These are phyloP conservation scores for Amanita rubescens DNA, from an alignment of 768 basidiomycete species.

Conservation along the genomic window DNA sequence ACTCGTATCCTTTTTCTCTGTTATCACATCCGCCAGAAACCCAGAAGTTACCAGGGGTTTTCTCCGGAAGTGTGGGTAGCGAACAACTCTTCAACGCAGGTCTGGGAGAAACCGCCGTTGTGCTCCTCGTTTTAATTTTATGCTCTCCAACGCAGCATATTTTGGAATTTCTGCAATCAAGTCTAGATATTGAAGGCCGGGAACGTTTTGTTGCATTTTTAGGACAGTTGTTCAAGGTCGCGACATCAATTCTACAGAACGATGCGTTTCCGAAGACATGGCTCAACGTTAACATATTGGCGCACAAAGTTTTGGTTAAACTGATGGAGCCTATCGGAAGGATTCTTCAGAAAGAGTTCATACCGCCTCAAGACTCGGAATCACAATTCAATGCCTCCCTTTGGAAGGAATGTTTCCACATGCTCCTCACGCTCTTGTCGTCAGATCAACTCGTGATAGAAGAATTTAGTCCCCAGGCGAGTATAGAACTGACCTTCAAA, in stretches of 20 bases:
- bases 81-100: conserved; percentile 61
- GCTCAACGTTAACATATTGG: conserved; percentile 86
- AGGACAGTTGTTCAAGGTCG: conserved; percentile 74
- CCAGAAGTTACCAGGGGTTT: conserved; percentile 25
- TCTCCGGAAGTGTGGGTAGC: conserved; percentile 29
- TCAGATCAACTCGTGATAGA: conserved; percentile 92
- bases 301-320: conserved; percentile 83
- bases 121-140: conserved; percentile 73
- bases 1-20: conserved; percentile 89
- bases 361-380: conserved; percentile 59
- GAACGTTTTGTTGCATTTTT: conserved; percentile 70
- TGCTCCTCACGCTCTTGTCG: conserved; percentile 78
- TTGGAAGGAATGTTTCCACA: conserved; percentile 77
- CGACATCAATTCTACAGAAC: conserved; percentile 72
- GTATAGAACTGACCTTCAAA: conserved; percentile 10
- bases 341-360: conserved; percentile 73
- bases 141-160: conserved; percentile 77
- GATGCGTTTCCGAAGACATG: conserved; percentile 87
- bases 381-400: conserved; percentile 65
- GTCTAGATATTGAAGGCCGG: conserved; percentile 82
- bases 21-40: conserved; percentile 57
- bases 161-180: conserved; percentile 68
- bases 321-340: conserved; percentile 77
- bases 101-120: conserved; percentile 80
- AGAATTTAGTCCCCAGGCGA: conserved; percentile 88